Evolutionary conservation across 352 stramenopile genomes (phyloP).

Genomic region (Phytophthora podocarpi): DNA sequence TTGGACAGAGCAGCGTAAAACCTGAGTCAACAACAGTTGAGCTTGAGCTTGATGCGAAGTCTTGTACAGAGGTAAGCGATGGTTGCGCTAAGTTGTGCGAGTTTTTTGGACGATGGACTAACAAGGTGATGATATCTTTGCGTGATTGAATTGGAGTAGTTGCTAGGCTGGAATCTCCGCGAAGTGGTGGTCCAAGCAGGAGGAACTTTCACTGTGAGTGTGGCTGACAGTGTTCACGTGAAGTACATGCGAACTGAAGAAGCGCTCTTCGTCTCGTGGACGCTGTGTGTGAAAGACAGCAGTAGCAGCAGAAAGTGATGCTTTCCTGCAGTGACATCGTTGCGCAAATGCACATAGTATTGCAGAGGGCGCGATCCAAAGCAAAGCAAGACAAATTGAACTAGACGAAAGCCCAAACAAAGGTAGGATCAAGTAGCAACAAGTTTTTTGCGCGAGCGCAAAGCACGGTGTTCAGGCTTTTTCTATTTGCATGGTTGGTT

Average conservation of each 20-base stretch:
- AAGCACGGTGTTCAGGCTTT: conserved; percentile 19
- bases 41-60: conserved; percentile 49
- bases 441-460: conserved; percentile 17
- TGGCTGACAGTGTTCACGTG: conserved; percentile 46
- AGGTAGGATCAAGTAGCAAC: conserved; percentile 31
- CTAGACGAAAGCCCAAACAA: conserved; percentile 29
- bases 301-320: conserved; percentile 30
- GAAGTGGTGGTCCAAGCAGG: conserved; percentile 56
- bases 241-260: conserved; percentile 59
- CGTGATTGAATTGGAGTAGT: conserved; percentile 26
- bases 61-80: conserved; percentile 55
- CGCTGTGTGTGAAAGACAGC: conserved; percentile 46
- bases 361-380: conserved; percentile 23
- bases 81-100: not conserved
- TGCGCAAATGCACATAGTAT: conserved; percentile 38
- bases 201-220: conserved; percentile 50
- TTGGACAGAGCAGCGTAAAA: conserved; percentile 49
- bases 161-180: conserved; percentile 64
- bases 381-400: conserved; percentile 7
- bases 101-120: not conserved
- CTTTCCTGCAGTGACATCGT: not conserved
- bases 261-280: conserved; percentile 53
- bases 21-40: conserved; percentile 34
- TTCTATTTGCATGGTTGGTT: conserved; percentile 33
- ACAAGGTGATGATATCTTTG: conserved; percentile 4